Evolutionary conservation across 1,284 basidiomycete species (phyloP).

Genomic region (Prillingera fragicola): DNA sequence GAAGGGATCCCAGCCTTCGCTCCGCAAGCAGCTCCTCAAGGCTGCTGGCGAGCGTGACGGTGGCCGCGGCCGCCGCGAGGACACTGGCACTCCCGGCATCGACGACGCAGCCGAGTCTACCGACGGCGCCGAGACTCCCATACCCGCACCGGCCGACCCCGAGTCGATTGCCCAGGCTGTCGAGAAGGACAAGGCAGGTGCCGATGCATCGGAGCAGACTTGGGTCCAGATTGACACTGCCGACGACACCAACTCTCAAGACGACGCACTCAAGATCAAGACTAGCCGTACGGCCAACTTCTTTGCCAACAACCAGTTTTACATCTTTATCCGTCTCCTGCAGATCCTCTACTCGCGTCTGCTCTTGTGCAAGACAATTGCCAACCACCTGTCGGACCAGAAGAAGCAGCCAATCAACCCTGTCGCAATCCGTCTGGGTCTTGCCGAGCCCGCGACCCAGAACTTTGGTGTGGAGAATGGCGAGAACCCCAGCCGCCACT

Average conservation of each 20-base stretch:
- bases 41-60: slow-evolving; percentile 57
- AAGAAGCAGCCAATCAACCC: slow-evolving; percentile 53
- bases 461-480: slow-evolving; percentile 47
- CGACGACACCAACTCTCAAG: slow-evolving; percentile 10
- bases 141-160: slow-evolving; percentile 37
- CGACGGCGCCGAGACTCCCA: slow-evolving; percentile 34
- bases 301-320: slow-evolving; percentile 90
- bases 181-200: slow-evolving; percentile 35
- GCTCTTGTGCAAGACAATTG: slow-evolving; percentile 66
- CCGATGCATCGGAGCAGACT: slow-evolving; percentile 44
- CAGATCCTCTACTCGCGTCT: slow-evolving; percentile 86
- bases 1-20: slow-evolving; percentile 51
- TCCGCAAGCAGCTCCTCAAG: slow-evolving; percentile 71
- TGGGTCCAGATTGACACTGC: slow-evolving; percentile 50
- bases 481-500: slow-evolving; percentile 56
- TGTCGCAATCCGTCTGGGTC: slow-evolving; percentile 58
- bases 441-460: slow-evolving; percentile 53
- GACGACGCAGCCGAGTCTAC: slow-evolving; percentile 28
- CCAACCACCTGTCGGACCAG: slow-evolving; percentile 50
- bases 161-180: slow-evolving; percentile 45
- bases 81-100: slow-evolving; percentile 35
- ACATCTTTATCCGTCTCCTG: slow-evolving; percentile 77
- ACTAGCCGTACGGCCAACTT: slow-evolving; percentile 55
- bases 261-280: slow-evolving; percentile 16
- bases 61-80: slow-evolving; percentile 56